Conservation (phyloP, 805 yeast species). For the Saccharomyces paradoxus region DNA sequence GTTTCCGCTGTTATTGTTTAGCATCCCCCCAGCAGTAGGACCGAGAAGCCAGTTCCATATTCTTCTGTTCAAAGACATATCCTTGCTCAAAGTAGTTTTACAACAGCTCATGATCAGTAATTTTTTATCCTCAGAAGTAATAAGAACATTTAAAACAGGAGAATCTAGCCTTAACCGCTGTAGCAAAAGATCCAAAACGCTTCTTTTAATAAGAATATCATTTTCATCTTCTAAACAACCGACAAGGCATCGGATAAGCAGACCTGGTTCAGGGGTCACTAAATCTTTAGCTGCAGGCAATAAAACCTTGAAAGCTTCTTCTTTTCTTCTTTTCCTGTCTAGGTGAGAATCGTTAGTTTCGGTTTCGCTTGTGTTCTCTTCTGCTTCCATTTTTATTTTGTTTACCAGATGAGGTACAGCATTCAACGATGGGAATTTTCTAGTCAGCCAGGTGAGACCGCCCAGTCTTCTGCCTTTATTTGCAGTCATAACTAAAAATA, state of each 20-base stretch:
- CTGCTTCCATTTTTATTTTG: conserved; percentile 1
- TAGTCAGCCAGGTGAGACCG: conserved; percentile 64
- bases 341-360: conserved; percentile 6
- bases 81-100: conserved; percentile 64
- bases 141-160: conserved; percentile 41
- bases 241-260: conserved; percentile 65
- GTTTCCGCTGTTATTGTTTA: conserved; percentile 27
- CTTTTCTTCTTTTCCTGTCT: conserved; percentile 25
- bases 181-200: conserved; percentile 74
- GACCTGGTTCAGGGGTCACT: conserved; percentile 68
- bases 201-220: conserved; percentile 69
- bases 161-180: conserved; percentile 60
- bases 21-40: conserved; percentile 32
- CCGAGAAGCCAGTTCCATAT: conserved; percentile 92
- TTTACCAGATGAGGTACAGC: conserved; percentile 28
- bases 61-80: conserved; percentile 90
- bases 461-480: conserved; percentile 79
- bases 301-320: conserved; percentile 29
- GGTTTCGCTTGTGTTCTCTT: background rate
- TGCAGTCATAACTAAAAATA: conserved; percentile 66
- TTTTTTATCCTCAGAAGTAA: conserved; percentile 47
- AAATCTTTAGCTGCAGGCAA: conserved; percentile 51
- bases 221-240: conserved; percentile 59
- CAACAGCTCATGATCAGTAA: conserved; percentile 56
- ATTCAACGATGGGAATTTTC: conserved; percentile 53